Evolutionary conservation across 305 asterid genomes (phyloP).

Genomic region (Fraxinus greggii): DNA sequence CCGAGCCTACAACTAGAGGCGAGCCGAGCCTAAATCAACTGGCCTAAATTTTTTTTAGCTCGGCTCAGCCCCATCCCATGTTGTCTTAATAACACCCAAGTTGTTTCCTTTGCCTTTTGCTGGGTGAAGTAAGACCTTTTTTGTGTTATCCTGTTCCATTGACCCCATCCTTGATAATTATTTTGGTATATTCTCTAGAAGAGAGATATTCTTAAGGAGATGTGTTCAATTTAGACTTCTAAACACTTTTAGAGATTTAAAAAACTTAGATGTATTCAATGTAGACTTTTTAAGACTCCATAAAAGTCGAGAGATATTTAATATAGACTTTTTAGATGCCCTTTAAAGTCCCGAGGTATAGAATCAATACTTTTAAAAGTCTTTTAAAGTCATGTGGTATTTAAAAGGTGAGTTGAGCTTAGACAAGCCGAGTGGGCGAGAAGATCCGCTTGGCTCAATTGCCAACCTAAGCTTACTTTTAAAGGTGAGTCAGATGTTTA

Average conservation of each 20-base stretch:
- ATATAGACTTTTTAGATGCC: neutral
- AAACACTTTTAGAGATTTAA: neutral
- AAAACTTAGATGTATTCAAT: neutral
- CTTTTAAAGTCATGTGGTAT: neutral
- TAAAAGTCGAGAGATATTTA: neutral
- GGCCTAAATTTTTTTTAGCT: neutral
- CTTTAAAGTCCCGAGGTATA: neutral
- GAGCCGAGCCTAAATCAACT: no score
- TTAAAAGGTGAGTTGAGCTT: neutral
- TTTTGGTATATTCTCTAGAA: neutral
- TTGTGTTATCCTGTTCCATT: neutral
- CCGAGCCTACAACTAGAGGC: no score
- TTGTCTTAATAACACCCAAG: neutral
- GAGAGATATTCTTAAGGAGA: neutral
- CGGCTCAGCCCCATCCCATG: neutral
- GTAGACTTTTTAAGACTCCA: neutral
- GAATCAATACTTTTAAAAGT: neutral
- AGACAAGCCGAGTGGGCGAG: neutral
- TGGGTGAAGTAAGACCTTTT: neutral
- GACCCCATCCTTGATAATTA: neutral
- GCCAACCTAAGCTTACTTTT: no score
- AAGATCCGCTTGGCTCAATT: no score
- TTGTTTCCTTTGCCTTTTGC: conserved; percentile 5
- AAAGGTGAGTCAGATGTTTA: no score
- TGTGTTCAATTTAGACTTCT: neutral